phyloP scores from a whole-genome alignment of 495 filamentous ascomycete genomes.

The Diplogelasinospora grovesii region DNA sequence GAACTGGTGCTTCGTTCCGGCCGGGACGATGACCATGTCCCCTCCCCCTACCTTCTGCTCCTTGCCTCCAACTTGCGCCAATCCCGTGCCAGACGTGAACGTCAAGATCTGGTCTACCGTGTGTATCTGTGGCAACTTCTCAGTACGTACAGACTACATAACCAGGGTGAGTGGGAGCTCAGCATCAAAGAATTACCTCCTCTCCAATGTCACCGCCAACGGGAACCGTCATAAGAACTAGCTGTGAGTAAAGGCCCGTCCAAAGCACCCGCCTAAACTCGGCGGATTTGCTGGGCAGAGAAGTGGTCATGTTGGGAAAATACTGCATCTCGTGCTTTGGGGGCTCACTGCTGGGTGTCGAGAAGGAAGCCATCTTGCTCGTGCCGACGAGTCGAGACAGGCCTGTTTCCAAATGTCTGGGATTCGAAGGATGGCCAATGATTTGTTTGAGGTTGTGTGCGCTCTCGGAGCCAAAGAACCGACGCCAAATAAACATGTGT shows the following conservation, averaged over 20 bases:
- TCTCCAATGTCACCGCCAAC: slow-evolving; percentile 60
- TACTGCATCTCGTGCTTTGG: slow-evolving; percentile 53
- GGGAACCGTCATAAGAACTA: slow-evolving; percentile 59
- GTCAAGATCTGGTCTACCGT: slow-evolving; percentile 59
- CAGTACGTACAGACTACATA: too few species aligned
- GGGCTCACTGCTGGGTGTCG: slow-evolving; percentile 26
- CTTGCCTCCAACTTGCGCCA: slow-evolving; percentile 51
- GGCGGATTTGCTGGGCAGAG: slow-evolving; percentile 42
- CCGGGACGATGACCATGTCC: slow-evolving; percentile 58
- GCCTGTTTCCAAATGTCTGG: background rate
- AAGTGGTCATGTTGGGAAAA: slow-evolving; percentile 47
- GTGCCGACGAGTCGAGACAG: background rate
- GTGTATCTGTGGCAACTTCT: slow-evolving; percentile 27
- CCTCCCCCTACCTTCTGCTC: slow-evolving; percentile 53
- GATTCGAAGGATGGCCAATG: background rate
- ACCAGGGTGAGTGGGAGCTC: background rate
- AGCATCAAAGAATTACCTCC: slow-evolving; percentile 35
- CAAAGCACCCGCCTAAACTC: slow-evolving; percentile 57
- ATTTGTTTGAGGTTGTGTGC: too few species aligned
- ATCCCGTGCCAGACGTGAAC: slow-evolving; percentile 52
- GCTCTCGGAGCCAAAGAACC: too few species aligned
- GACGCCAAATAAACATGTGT: too few species aligned
- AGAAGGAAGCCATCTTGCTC: slow-evolving; percentile 14
- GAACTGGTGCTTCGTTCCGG: slow-evolving; percentile 61
- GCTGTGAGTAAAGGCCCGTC: slow-evolving; percentile 55